These are phyloP conservation scores for Sanghuangporus weigelae DNA, from an alignment of 1,284 basidiomycete species.

Conservation along the genomic window DNA sequence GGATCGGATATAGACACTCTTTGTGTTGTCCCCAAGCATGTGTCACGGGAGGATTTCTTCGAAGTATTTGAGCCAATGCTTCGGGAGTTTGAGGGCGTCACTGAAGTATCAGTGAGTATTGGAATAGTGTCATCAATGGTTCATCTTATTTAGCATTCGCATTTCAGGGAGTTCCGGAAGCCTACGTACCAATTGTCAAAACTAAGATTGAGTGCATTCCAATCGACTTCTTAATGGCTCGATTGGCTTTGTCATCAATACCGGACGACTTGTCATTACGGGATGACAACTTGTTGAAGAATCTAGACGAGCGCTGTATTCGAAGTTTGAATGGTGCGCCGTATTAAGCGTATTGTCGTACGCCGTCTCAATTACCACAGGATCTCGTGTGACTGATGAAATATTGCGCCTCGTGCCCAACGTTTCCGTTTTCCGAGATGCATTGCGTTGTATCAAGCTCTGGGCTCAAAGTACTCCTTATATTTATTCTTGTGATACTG, in stretches of 20 bases:
- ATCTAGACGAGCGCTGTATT: constrained; percentile 92
- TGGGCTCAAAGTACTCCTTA: constrained; percentile 89
- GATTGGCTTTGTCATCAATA: constrained; percentile 77
- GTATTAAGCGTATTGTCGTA: constrained; percentile 6
- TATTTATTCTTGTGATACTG: background rate
- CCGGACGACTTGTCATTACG: constrained; percentile 87
- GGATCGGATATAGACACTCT: constrained; percentile 98
- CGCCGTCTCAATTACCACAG: constrained; percentile 35
- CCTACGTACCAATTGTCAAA: constrained; percentile 94
- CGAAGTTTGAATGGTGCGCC: constrained; percentile 85
- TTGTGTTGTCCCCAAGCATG: constrained; percentile 95
- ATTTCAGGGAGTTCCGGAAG: constrained; percentile 85
- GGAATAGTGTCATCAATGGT: background rate
- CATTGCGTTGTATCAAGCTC: constrained; percentile 92
- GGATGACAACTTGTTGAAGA: constrained; percentile 89
- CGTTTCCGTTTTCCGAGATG: constrained; percentile 90
- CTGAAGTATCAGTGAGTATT: constrained; percentile 81
- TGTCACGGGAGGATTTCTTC: constrained; percentile 95
- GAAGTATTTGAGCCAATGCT: constrained; percentile 89
- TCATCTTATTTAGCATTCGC: constrained; percentile 16
- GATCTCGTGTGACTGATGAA: constrained; percentile 94
- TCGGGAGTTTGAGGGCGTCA: constrained; percentile 78
- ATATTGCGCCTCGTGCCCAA: constrained; percentile 95
- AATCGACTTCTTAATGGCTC: constrained; percentile 92
- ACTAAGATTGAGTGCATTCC: constrained; percentile 90